Conservation (phyloP, 768 basidiomycete species). For the Naganishia randhawae region DNA sequence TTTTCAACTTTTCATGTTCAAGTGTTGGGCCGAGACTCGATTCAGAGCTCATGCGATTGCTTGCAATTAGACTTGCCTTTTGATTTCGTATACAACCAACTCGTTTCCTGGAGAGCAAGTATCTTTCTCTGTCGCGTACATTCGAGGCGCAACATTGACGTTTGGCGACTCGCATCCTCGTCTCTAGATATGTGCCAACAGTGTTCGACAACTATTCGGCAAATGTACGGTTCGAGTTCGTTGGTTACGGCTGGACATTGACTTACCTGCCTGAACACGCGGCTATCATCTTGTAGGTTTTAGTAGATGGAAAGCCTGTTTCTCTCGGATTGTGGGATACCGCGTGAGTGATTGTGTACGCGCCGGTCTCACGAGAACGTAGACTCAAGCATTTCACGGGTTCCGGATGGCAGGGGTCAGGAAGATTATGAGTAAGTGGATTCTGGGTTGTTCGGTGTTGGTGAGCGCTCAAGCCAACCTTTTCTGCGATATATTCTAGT, state of each 20-base stretch:
- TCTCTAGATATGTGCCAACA: conserved; percentile 47
- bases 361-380: not conserved
- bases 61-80: conserved; percentile 78
- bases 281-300: conserved; percentile 57
- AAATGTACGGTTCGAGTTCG: conserved; percentile 6
- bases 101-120: conserved; percentile 72
- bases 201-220: conserved; percentile 96
- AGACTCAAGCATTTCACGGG: not conserved
- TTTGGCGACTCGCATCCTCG: not conserved
- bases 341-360: conserved; percentile 51
- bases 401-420: conserved; percentile 57
- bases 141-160: not conserved
- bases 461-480: not conserved
- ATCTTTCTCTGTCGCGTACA: not conserved
- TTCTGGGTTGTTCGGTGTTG: not conserved
- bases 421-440: conserved; percentile 81
- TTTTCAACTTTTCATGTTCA: conserved; percentile 14
- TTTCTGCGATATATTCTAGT: conserved; percentile 22
- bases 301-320: conserved; percentile 80
- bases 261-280: not conserved
- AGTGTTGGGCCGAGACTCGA: not conserved
- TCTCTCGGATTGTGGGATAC: conserved; percentile 99
- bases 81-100: conserved; percentile 99
- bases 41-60: conserved; percentile 3
- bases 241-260: not conserved